Evolutionary conservation across 2,329 filamentous ascomycete species (phyloP), one percentile per base, ranked within the genome.

Genomic region (Fusarium dlaminii): DNA sequence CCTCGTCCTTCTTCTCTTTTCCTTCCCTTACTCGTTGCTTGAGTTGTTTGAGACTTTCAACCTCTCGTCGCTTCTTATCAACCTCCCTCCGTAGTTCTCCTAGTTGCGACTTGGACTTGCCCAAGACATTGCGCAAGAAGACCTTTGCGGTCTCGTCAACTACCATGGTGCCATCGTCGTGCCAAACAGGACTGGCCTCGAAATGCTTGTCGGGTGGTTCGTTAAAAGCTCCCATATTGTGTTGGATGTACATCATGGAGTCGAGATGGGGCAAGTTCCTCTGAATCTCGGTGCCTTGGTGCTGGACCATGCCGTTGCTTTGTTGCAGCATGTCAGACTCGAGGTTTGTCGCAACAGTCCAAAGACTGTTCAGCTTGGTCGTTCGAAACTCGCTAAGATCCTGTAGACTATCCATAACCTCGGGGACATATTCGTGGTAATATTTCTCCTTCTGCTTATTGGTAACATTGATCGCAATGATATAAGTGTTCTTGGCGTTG

Each of bases 381-480:
- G 95, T 94, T 59, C 94, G 91, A 69, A 96, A 97, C 84, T 99
- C 95, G 69, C 93, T 95, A 59, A 99, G 89, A 77, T 98, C 95
- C 86, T 99, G 96, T 66, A 99, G 84, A 77, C 95, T 95, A 84
- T 98, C 94, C 80, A 99, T 88, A 66, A 98, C 85, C 80, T 98
- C 96, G 14, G 96, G 96, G 27, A 99, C 89, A 82, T 98, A 98
- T 82, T 98, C 95, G 81, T 98, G 93, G 80, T 98, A 99, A 85
- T 98, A 98, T 80, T 92, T 94, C 81, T 98, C 95, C 85, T 98
- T 99, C 80, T 98, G 92, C 85, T 96, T 97, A 84, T 99, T 99
- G 39, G 95, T 97, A 66, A 98, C 94, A 80, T 97, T 97, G 85
- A 99, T 98, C 70, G 91, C 90, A 79, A 99, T 98, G 70, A 99